Evolutionary conservation across 108 stramenopile species (phyloP), one percentile per base, ranked within the genome.

Genomic region (Pseudonitzschia delicatissima): DNA sequence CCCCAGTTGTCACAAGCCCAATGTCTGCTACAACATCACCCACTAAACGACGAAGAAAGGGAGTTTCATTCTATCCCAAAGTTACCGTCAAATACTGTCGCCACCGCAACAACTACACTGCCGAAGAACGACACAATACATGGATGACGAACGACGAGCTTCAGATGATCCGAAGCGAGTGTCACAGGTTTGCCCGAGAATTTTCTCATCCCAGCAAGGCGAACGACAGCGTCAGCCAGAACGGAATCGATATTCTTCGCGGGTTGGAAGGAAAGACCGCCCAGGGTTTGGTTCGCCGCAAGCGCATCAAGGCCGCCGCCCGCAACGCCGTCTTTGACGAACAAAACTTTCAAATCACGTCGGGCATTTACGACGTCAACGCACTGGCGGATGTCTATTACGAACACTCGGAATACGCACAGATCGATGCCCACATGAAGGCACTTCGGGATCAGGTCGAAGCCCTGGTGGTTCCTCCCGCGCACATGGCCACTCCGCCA

Each of bases 231-330:
- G 40, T 13, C 47, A 21, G 23, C 20, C 4, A 48, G 4, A 21
- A 21, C 2, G 7, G 4, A 6, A 23, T 11, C 2, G 55, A 70
- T 25, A 64, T 44, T 53, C 55, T 61, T 26, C 72, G 72, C 15
- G 72, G 72, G 29, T 58, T 73, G 7, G 72, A 73, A 40, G 47
- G 49, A 8, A 66, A 48, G 40, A 73, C 72, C 23, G 20, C n/a
- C 5, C 34, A 58, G 39, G 72, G 72, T 6, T 49, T 23, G 21
- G 35, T 45, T 4, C 21, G 47, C 34, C 47, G 58, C 18, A 40
- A 35, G 31, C 42, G 34, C 25, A 58, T 55, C 25, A 42, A 64
- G n/a, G 44, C 3, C 5, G 39, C 45, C 32, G 72, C 72, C 7
- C 32, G 59, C 12, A 66, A 53, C 39, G 57, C 57, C 1, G 72